Evolutionary conservation across 2,329 filamentous ascomycete genomes (phyloP).

Genomic region (Tolypocladium amazonense): DNA sequence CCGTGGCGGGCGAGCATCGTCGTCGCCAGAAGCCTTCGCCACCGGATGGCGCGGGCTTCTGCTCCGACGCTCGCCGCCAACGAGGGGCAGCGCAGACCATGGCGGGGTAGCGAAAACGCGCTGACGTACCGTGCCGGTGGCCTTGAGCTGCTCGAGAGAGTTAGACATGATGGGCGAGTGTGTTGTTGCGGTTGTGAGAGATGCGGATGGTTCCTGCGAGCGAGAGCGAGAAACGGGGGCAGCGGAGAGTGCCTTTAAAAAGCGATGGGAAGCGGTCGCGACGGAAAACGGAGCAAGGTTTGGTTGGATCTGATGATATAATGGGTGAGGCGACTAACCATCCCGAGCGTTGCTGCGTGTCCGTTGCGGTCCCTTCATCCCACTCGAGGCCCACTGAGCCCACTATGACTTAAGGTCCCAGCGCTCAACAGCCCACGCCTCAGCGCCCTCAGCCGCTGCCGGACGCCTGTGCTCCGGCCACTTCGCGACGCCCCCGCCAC

Average conservation of each 20-base stretch:
- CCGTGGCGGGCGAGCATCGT: neutral
- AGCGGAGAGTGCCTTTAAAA: neutral
- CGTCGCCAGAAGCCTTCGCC: neutral
- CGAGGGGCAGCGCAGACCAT: conserved; percentile 6
- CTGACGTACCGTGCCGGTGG: conserved; percentile 79
- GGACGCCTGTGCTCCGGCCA: conserved; percentile 2
- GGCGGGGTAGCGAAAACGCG: conserved; percentile 9
- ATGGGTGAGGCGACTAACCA: neutral
- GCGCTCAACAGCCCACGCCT: neutral
- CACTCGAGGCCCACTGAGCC: neutral
- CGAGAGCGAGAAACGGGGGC: neutral
- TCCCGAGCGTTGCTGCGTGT: neutral
- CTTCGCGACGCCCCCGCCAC: neutral
- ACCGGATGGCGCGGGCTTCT: neutral
- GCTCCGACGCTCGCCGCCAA: neutral
- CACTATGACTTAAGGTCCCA: conserved; percentile 1
- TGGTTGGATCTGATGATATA: conserved; percentile 1
- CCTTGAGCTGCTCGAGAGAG: conserved; percentile 95
- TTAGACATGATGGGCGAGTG: conserved; percentile 52
- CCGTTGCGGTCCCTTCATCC: neutral
- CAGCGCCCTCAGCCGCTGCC: no score
- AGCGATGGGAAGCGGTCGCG: neutral
- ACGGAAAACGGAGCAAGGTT: neutral
- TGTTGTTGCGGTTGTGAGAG: no score
- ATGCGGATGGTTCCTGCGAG: neutral